These are phyloP conservation scores for Rhizopogon rudus DNA, from an alignment of 768 basidiomycete genomes.

Conservation along the genomic window DNA sequence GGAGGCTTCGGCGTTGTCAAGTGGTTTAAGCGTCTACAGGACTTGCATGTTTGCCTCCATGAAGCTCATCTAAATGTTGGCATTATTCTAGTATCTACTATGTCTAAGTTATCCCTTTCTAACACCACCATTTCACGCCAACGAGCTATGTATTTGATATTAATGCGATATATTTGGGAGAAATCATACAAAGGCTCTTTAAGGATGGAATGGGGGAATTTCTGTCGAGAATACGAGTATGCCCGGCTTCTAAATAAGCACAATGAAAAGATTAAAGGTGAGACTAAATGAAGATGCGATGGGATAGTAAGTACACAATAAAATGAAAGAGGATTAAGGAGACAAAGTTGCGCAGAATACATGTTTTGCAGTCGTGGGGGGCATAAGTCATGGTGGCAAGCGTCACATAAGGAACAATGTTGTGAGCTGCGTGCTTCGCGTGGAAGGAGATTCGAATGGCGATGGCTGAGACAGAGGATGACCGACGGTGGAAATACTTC, in stretches of 20 bases:
- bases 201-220: neutral
- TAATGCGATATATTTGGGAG: neutral
- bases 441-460: slow-evolving; percentile 7
- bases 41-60: too few species aligned
- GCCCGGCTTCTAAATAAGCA: neutral
- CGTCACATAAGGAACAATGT: neutral
- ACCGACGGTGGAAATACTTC: slow-evolving; percentile 3
- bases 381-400: neutral
- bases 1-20: too few species aligned
- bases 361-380: neutral
- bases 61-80: too few species aligned
- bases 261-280: neutral
- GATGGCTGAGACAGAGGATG: neutral
- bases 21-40: too few species aligned
- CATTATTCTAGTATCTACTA: too few species aligned
- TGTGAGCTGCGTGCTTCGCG: neutral
- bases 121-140: neutral
- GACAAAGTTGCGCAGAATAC: neutral
- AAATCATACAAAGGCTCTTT: neutral
- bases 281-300: neutral
- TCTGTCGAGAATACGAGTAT: neutral
- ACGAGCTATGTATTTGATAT: neutral
- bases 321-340: neutral
- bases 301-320: slow-evolving; percentile 1
- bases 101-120: too few species aligned